Evolutionary conservation across 1,139 yeast genomes (phyloP).

Genomic region (Lipomyces yarrowii): DNA sequence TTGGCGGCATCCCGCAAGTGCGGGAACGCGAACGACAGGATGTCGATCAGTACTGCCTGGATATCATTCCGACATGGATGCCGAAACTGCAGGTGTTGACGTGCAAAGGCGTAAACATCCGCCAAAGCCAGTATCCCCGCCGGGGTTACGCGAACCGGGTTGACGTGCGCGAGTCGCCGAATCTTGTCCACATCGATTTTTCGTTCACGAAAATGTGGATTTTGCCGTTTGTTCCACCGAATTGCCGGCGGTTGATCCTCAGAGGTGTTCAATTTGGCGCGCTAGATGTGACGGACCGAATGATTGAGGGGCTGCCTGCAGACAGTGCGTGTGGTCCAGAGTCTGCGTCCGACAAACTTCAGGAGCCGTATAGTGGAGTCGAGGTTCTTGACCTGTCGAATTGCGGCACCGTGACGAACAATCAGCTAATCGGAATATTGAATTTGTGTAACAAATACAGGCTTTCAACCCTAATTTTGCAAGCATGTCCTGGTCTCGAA

Average conservation of each 20-base stretch:
- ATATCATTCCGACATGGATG: slow-evolving; percentile 21
- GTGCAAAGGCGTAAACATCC: slow-evolving; percentile 20
- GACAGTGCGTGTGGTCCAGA: background rate
- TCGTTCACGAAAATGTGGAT: slow-evolving; percentile 24
- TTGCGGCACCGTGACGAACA: slow-evolving; percentile 22
- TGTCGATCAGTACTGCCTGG: slow-evolving; percentile 25
- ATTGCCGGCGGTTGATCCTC: slow-evolving; percentile 18
- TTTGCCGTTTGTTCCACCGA: slow-evolving; percentile 21
- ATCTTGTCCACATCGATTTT: slow-evolving; percentile 10
- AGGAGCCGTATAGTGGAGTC: slow-evolving; percentile 17
- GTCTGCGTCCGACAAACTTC: slow-evolving; percentile 8
- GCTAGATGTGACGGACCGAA: slow-evolving; percentile 18
- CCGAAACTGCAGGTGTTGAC: slow-evolving; percentile 18
- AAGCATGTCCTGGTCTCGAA: slow-evolving; percentile 17
- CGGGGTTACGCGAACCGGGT: slow-evolving; percentile 21
- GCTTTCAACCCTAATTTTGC: slow-evolving; percentile 11
- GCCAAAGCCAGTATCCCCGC: slow-evolving; percentile 17
- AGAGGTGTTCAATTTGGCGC: slow-evolving; percentile 25
- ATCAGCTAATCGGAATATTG: slow-evolving; percentile 11
- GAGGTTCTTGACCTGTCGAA: slow-evolving; percentile 20
- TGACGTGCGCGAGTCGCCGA: slow-evolving; percentile 13
- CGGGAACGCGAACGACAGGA: slow-evolving; percentile 19
- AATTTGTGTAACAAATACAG: slow-evolving; percentile 6
- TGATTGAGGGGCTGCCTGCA: slow-evolving; percentile 9
- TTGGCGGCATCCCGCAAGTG: slow-evolving; percentile 6